Evolutionary conservation across 495 filamentous ascomycete species (phyloP).

Genomic region (Penicillium paradoxum): DNA sequence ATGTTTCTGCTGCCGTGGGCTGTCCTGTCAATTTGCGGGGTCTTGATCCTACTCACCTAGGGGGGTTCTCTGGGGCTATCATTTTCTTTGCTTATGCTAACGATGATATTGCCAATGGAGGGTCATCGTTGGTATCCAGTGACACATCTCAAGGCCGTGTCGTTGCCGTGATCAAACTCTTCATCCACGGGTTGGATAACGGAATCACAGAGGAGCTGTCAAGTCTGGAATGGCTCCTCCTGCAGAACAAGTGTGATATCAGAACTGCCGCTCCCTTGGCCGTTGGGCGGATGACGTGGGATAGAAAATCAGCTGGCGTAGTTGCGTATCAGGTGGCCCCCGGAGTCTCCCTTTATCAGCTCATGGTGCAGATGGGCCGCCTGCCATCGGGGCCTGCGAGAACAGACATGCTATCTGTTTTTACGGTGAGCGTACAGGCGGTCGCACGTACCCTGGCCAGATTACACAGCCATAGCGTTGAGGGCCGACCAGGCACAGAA

Average conservation of each 20-base stretch:
- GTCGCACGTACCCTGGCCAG: not conserved
- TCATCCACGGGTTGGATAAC: not conserved
- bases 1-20: not conserved
- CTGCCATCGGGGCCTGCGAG: not conserved
- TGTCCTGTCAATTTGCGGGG: not conserved
- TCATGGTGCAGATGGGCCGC: not conserved
- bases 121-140: not conserved
- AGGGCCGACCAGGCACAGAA: not conserved
- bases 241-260: not conserved
- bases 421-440: not conserved
- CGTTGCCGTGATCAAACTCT: not conserved
- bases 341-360: not conserved
- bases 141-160: not conserved
- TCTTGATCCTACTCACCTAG: not conserved
- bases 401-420: not conserved
- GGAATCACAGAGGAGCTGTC: not conserved
- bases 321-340: not conserved
- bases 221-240: not conserved
- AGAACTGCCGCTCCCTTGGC: not conserved
- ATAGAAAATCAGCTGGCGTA: not conserved
- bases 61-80: not conserved
- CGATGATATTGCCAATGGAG: not conserved
- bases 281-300: not conserved
- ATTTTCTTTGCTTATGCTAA: not conserved
- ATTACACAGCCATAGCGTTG: not conserved